phyloP scores from a whole-genome alignment of 2,329 filamentous ascomycete species.

The Colletotrichum sojae region DNA sequence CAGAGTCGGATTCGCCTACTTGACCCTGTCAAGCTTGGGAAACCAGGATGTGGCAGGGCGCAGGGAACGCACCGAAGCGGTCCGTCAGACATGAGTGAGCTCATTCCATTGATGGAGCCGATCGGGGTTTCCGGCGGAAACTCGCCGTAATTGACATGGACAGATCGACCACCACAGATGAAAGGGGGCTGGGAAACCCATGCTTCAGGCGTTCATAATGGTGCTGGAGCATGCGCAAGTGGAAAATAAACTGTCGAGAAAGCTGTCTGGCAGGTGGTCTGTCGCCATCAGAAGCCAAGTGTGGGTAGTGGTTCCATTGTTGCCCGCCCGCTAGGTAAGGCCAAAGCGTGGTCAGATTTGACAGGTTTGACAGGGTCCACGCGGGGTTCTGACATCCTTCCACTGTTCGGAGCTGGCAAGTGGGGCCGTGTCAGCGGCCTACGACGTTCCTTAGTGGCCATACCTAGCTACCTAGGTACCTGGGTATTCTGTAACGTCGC shows the following conservation, averaged over 20 bases:
- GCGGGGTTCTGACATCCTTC: not conserved
- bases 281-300: not conserved
- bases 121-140: too few relatives aligned
- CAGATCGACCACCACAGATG: too few relatives aligned
- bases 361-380: conserved; percentile 21
- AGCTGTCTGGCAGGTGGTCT: not conserved
- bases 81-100: not conserved
- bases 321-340: not conserved
- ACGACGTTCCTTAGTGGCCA: too few relatives aligned
- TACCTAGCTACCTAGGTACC: conserved; percentile 3
- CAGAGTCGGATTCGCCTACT: conserved; percentile 36
- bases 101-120: too few relatives aligned
- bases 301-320: conserved; percentile 28
- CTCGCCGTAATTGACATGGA: too few relatives aligned
- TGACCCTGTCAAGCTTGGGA: conserved; percentile 8
- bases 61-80: not conserved
- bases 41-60: not conserved
- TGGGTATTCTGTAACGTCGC: not conserved
- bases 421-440: too few relatives aligned
- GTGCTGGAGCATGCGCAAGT: too few relatives aligned
- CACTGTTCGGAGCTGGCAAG: not conserved
- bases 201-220: too few relatives aligned
- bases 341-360: conserved; percentile 23
- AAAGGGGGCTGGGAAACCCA: too few relatives aligned
- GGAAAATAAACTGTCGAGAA: too few relatives aligned